Base-by-base conservation (phyloP, 2,329 filamentous ascomycete species). In the Cladosporium sp. region DNA sequence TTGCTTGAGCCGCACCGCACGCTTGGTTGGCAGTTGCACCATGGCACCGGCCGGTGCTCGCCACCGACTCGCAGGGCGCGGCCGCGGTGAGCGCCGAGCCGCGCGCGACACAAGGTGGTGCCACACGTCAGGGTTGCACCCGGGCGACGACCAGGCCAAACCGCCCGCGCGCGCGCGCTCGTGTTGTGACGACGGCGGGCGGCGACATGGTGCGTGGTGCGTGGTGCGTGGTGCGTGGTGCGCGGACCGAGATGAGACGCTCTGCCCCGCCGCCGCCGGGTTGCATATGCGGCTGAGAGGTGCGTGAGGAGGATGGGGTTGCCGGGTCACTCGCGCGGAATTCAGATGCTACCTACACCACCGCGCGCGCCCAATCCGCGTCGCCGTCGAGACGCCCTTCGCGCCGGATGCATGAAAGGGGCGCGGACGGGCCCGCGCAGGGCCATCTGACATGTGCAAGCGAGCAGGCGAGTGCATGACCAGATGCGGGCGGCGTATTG, bases 401-500 rank as follows among this genome's bases (percentile, higher is more conserved):
- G 22, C 22, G 22, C 22, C 22, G 22, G 22, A 5, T 3, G 35
- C 35, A 18, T 14, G 35, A 38, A 38, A 38, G 35, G 13, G 16
- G 16, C 35, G 35, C 35, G n/a, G 35, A 14, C 35, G 43, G 48
- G 33, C 40, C 46, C 31, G 44, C 31, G 19, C n/a, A 32, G 14
- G 35, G n/a, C 19, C 48, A 50, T 50, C 48, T 50, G 48, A 50
- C 48, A 43, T 50, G 40, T 50, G 48, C 38, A 49, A 49, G 46
- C 34, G n/a, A 49, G 16, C 22, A 43, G 22, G 48, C 40, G 40
- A 50, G 40, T 31, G 46, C 16, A 28, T 14, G 28, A 43, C 37
- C 22, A 28, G 5, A 28, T 7, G 22, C 22, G 22, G 22, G 22
- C 22, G 22, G 22, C 22, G 22, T 5, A 28, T 28, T 7, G 44